Evolutionary conservation across 2,329 filamentous ascomycete species (phyloP), one percentile per base, ranked within the genome.

Genomic region (Cladosporium halotolerans): DNA sequence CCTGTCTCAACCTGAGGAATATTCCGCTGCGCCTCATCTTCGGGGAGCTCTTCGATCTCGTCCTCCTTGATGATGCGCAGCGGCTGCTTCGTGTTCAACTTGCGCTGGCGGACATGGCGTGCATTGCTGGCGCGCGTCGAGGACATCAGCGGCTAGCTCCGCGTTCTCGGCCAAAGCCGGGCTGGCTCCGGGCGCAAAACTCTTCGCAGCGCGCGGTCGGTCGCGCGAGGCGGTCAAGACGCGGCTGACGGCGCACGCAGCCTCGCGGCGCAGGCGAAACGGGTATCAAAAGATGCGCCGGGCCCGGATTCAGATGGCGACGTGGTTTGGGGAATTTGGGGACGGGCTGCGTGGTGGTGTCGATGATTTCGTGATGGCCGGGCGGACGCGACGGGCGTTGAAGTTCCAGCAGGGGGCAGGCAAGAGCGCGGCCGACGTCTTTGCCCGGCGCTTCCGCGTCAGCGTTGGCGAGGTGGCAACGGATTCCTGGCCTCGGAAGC

Each of bases 1-100:
- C 93, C 93, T 62, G 91, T 96, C 69, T 93, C 90, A 69, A 96
- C 89, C 67, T 85, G 89, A 75, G 79, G 83, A 77, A 82, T 88
- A 70, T 86, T 86, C 63, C 86, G 87, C 69, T 92, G 84, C 65
- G 88, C 82, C 61, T 85, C 82, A 74, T 95, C 89, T 72, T 96
- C 95, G 73, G 90, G 83, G 32, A 58, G 61, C 68, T 86, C 79
- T 69, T 96, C 90, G 73, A 97, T 86, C 69, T 97, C 88, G 72
- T 89, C 81, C 75, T 97, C 92, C 71, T 87, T 83, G 67, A 96
- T 81, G 65, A 99, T 85, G 56, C 85, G 85, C 68, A 96, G 84
- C 65, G 84, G 84, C 70, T 90, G 89, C 78, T 95, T 95, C 68
- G 88, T 83, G 73, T 86, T 93, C 73, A 96, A 82, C 79, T 97